phyloP scores from a whole-genome alignment of 495 filamentous ascomycete species.

The Staphylotrichum longicolle region DNA sequence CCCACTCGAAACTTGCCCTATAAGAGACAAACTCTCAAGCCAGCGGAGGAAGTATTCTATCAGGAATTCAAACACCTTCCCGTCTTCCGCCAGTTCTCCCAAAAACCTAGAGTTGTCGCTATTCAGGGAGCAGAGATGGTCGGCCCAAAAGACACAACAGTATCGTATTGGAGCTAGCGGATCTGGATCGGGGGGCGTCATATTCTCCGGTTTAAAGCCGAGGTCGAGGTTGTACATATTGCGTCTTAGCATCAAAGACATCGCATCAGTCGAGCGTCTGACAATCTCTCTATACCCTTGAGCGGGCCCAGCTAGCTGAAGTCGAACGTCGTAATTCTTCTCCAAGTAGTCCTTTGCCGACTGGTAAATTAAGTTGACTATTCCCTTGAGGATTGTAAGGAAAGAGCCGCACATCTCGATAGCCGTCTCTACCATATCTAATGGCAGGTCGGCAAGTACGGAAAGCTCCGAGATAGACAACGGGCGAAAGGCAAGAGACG shows the following conservation, averaged over 20 bases:
- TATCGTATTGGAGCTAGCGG: conserved; percentile 34
- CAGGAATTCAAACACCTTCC: conserved; percentile 23
- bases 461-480: conserved; percentile 32
- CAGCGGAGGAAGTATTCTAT: conserved; percentile 29
- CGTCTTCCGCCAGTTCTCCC: conserved; percentile 16
- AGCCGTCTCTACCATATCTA: conserved; percentile 3
- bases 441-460: conserved; percentile 20
- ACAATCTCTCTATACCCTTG: conserved; percentile 32
- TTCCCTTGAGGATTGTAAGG: conserved; percentile 29
- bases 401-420: conserved; percentile 35
- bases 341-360: conserved; percentile 44
- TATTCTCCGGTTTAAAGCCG: conserved; percentile 19
- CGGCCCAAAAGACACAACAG: conserved; percentile 37
- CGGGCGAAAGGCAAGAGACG: conserved; percentile 29
- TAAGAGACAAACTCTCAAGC: conserved; percentile 29
- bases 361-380: conserved; percentile 41
- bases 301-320: conserved; percentile 12
- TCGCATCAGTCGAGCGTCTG: conserved; percentile 27
- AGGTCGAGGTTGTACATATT: conserved; percentile 23
- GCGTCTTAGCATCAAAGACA: conserved; percentile 22
- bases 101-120: not conserved
- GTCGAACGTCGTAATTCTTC: conserved; percentile 12
- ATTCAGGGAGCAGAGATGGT: conserved; percentile 24
- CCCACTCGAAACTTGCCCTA: not conserved
- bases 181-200: conserved; percentile 24